Percentiles rank a stretch among this genome's conserved stretches.
These are phyloP conservation scores for Saposhnikovia divaricata DNA, from an alignment of 129 eudicot species.

Conservation along the genomic window DNA sequence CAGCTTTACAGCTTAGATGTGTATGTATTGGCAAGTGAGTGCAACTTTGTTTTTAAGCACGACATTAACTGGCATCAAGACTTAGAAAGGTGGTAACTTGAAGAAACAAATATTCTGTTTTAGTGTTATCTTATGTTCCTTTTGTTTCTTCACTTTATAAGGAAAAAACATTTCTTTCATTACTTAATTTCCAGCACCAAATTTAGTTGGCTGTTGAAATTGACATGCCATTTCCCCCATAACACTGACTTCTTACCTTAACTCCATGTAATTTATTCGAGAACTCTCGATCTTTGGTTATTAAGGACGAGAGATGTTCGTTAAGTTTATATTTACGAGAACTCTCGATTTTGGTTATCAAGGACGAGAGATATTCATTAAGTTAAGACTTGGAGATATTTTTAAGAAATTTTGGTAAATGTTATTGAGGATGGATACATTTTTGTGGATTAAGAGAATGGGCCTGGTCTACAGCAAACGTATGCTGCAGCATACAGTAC, in stretches of 20 bases:
- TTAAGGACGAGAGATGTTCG: no score
- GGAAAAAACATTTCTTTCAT: not conserved
- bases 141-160: not conserved
- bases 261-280: not conserved
- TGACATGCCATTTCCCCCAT: not conserved
- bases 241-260: not conserved
- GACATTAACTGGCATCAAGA: not conserved
- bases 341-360: not conserved
- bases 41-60: no score
- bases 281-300: not conserved
- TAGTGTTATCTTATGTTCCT: not conserved
- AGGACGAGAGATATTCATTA: not conserved
- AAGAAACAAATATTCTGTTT: constrained; percentile 8
- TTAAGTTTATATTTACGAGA: no score
- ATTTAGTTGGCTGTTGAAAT: not conserved
- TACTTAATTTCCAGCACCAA: not conserved
- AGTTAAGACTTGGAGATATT: not conserved
- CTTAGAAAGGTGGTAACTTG: not conserved
- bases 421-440: no score
- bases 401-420: no score
- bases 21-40: no score
- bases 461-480: no score
- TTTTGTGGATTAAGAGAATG: not conserved
- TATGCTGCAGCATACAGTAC: no score
- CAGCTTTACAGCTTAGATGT: constrained; percentile 5